Evolutionary conservation across 768 basidiomycete species (phyloP), one percentile per base, ranked within the genome.

Genomic region (Astraeus odoratus): DNA sequence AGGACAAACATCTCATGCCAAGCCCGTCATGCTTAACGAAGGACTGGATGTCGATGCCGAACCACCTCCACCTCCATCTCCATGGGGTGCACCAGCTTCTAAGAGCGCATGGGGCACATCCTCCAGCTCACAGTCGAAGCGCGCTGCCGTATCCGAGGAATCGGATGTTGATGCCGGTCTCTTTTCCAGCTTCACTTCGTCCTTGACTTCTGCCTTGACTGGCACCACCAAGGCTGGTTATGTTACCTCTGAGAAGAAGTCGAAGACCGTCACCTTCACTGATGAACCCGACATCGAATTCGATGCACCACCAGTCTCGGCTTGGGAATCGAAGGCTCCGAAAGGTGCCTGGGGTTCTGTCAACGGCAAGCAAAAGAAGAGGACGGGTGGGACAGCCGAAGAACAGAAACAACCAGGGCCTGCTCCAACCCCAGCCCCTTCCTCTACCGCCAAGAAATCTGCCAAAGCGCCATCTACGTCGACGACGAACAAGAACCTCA

Each of bases 271-370:
- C 39, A 63, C 48, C 15, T 52, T 63, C 10, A 43, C 39, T 22
- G 60, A 63, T 39, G 60, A 60, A 25, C 44, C 49, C 0, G 56
- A 65, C 10, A 51, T 51, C 6, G 63, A 63, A 5, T 57, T 53
- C 9, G 62, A 57, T 26, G 19, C 49, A 8, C 18, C 54, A 25
- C 47, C 51, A 1, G 37, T 49, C 6, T 37, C 55, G 6, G 39
- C 52, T n/a, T 43, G n/a, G 24, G 58, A 48, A 15, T 8, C 50
- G 1, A 49, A 49, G 43, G 30, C 33, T 18, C 44, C 38, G 36
- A 60, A 51, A 39, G 44, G 51, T 0, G 52, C 20, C 8, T 59
- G 59, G 57, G 51, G 59, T 39, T 9, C 57, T 9, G 47, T 41
- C 42, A 56, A 41, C 16, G 40, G 39, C 49, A 61, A 53, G 18